These are phyloP conservation scores for Xylaria sp. DNA, from an alignment of 2,329 filamentous ascomycete species.

Conservation along the genomic window DNA sequence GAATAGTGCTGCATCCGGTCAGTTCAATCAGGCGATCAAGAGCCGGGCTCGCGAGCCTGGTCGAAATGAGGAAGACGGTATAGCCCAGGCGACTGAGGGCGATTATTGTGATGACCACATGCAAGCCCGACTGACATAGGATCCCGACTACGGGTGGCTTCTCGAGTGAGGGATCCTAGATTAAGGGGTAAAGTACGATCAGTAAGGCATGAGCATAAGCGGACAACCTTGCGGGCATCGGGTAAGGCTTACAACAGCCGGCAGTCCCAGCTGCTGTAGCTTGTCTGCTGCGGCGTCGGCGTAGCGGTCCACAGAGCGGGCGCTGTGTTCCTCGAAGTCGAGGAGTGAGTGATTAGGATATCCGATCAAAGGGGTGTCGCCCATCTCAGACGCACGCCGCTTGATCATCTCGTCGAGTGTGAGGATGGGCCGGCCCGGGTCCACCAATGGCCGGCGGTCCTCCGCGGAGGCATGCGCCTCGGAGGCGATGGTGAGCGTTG, in stretches of 20 bases:
- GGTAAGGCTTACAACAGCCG: slow-evolving; percentile 25
- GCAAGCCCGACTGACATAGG: slow-evolving; percentile 42
- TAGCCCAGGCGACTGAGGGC: slow-evolving; percentile 57
- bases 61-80: slow-evolving; percentile 56
- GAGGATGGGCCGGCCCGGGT: slow-evolving; percentile 20
- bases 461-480: slow-evolving; percentile 12
- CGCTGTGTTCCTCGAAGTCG: slow-evolving; percentile 29
- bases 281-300: slow-evolving; percentile 26
- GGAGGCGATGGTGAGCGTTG: slow-evolving; percentile 8
- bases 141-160: slow-evolving; percentile 24
- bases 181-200: background rate
- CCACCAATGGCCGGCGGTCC: slow-evolving; percentile 15
- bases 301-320: slow-evolving; percentile 26
- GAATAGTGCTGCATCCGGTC: slow-evolving; percentile 48
- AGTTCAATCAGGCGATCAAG: slow-evolving; percentile 53
- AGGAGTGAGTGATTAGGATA: slow-evolving; percentile 30
- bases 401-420: slow-evolving; percentile 27
- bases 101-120: slow-evolving; percentile 55
- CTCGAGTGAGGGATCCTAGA: slow-evolving; percentile 21
- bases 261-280: slow-evolving; percentile 27
- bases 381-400: slow-evolving; percentile 29
- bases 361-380: slow-evolving; percentile 26
- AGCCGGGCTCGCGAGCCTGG: slow-evolving; percentile 53
- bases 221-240: background rate
- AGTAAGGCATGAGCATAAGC: slow-evolving; percentile 10